A percentile compares a stretch with the other conserved stretches of the same genome.
phyloP scores from a whole-genome alignment of 2,329 filamentous ascomycete species.

The Alternaria viburni region DNA sequence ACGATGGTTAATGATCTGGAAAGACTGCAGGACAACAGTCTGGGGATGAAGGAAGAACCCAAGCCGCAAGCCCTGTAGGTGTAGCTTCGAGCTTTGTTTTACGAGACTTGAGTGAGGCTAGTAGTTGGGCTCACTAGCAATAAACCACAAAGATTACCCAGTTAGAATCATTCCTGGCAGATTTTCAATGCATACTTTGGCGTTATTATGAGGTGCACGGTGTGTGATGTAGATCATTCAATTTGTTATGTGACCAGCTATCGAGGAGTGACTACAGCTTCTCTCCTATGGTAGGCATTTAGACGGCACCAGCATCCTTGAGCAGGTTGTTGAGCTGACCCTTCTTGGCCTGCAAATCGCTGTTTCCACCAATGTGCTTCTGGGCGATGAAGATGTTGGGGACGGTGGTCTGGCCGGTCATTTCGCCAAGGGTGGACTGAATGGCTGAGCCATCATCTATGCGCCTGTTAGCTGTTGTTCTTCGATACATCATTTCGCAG shows the following conservation, averaged over 20 bases:
- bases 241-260: background rate
- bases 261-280: background rate
- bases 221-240: background rate
- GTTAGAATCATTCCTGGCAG: constrained; percentile 30
- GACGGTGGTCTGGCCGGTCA: constrained; percentile 85
- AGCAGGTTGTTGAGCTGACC: constrained; percentile 68
- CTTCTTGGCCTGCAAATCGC: constrained; percentile 75
- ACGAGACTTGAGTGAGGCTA: constrained; percentile 13
- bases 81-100: constrained; percentile 7
- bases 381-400: constrained; percentile 93
- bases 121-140: constrained; percentile 34
- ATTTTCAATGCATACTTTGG: constrained; percentile 13
- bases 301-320: constrained; percentile 69
- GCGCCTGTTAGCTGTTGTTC: background rate
- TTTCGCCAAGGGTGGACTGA: constrained; percentile 80
- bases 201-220: background rate
- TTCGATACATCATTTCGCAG: background rate
- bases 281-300: constrained; percentile 30
- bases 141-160: constrained; percentile 35
- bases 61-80: constrained; percentile 11
- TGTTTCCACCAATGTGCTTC: constrained; percentile 96
- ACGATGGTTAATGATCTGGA: constrained; percentile 35
- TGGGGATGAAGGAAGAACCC: constrained; percentile 25
- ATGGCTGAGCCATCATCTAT: constrained; percentile 81
- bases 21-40: constrained; percentile 25